Evolutionary conservation across 768 basidiomycete genomes (phyloP).

Genomic region (Boletus rex-veris): DNA sequence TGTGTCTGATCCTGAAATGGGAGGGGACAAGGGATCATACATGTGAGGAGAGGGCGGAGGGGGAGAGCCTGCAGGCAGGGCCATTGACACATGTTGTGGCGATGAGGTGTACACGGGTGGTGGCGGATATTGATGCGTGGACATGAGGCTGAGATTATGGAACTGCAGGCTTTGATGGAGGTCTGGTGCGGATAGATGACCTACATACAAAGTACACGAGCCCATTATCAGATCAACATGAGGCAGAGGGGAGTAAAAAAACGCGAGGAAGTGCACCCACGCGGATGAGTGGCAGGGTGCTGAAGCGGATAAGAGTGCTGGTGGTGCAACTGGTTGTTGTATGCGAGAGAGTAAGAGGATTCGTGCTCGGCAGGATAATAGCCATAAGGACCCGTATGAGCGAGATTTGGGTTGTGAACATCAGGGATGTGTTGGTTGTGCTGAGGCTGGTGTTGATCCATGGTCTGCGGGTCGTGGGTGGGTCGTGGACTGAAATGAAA

Average conservation of each 20-base stretch:
- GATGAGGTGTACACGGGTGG: constrained; percentile 55
- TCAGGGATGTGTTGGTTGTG: constrained; percentile 47
- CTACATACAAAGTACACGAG: constrained; percentile 51
- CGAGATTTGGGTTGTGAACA: constrained; percentile 44
- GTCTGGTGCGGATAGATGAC: constrained; percentile 62
- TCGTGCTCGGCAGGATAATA: constrained; percentile 58
- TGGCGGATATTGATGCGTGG: constrained; percentile 60
- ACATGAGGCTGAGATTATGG: constrained; percentile 61
- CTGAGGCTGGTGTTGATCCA: constrained; percentile 40
- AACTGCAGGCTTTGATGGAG: constrained; percentile 64
- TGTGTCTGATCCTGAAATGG: constrained; percentile 86
- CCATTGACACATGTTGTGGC: constrained; percentile 69
- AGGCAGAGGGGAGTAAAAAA: constrained; percentile 41
- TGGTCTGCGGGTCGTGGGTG: constrained; percentile 38
- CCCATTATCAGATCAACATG: constrained; percentile 67
- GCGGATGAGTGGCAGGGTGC: constrained; percentile 60
- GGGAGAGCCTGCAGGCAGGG: constrained; percentile 61
- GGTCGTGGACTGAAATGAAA: constrained; percentile 35
- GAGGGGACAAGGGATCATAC: constrained; percentile 83
- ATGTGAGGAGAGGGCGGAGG: constrained; percentile 75
- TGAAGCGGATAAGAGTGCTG: constrained; percentile 53
- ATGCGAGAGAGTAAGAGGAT: constrained; percentile 49
- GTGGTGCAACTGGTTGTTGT: constrained; percentile 45
- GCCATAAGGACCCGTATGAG: constrained; percentile 40
- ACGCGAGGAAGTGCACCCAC: constrained; percentile 58